Evolutionary conservation across 805 yeast species (phyloP), one percentile per base, ranked within the genome.

Genomic region (Cyberlindnera meyerae): DNA sequence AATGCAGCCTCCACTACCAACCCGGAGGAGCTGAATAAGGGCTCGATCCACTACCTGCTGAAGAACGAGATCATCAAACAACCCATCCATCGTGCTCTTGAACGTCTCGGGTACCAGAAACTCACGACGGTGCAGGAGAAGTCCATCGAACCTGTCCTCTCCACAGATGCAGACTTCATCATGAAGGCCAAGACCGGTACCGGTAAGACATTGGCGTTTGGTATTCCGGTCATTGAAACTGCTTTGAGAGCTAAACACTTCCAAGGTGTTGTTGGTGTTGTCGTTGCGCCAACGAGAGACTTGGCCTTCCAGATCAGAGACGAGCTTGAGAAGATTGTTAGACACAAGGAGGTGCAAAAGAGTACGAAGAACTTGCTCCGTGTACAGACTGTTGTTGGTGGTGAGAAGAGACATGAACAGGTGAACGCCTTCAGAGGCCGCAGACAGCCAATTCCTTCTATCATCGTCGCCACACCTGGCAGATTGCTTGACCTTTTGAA

Each of bases 151-250:
- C 82, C 84, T 16, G 68, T 76, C 28, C 61, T 82, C 27, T 52
- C 64, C 12, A 64, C 66, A 27, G 64, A 70, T n/a, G 58, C 67
- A 13, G 89, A 90, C 46, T 67, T 86, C 29, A 86, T 88, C 16
- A 88, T 87, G 26, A 71, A 95, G 52, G 96, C 97, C 18, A 86
- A 86, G 58, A 88, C 97, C 4, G 97, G 97, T 57, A 88, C 97
- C 2, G 97, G 97, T 53, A 88, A 88, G 59, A 88, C 97, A 0
- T 76, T 84, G 44, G 94, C 96, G 0, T 88, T 86, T 58, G 81
- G 89, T 42, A 66, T 89, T 29, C 96, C 96, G 3, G 63, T 84
- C 11, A 63, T 86, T 31, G 82, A 86, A 54, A 71, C 75, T 61
- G 71, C 40, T 46, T 65, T 53, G 61, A 63, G 54, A 46, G 49